Base-by-base conservation (phyloP, 2,329 filamentous ascomycete species). In the Cercospora sp. region DNA sequence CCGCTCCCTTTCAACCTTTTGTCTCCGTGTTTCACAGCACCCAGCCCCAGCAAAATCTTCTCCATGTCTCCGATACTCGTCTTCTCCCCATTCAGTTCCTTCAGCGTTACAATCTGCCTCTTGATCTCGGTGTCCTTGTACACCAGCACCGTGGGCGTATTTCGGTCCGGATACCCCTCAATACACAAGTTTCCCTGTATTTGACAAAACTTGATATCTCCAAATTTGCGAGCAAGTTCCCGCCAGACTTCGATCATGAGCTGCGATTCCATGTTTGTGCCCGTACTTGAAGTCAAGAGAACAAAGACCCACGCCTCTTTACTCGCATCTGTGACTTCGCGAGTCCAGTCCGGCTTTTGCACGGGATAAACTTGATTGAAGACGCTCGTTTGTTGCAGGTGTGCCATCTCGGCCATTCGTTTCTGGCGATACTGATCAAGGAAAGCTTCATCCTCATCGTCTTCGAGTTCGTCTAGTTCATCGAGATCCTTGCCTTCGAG, bases 191-290 rank as follows among this genome's bases (percentile, higher is more conserved):
- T 90, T 6, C 90, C 95, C 74, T 90, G 88, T 74, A 99, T 98
- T 82, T 98, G 92, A 79, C 94, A 98, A 81, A 99, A 99, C 82
- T 99, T 99, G 79, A 99, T 84, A 72, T 99, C 94, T 21, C 93
- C 93, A 77, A 93, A 99, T 76, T 94, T 93, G 68, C 81, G 82
- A 0, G 95, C 94, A 49, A 95, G 86, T 76, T 93, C 89, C 40
- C 90, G 86, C 94, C 94, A 99, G 21, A 97, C 84, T 77, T 97
- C 91, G 0, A 90, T 89, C 74, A 98, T 81, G 3, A 97, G 84
- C 68, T 91, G 87, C 3, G 93, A 97, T 81, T 98, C 94, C 37
- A 90, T 86, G 76, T 97, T 97, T 63, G 88, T 91, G 61, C 91
- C 90, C 68, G 89, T 83, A 0, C 91, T 87, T 4, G 91, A 93